phyloP scores from a whole-genome alignment of 106 monocot genomes.

The Narthecium ossifragum region DNA sequence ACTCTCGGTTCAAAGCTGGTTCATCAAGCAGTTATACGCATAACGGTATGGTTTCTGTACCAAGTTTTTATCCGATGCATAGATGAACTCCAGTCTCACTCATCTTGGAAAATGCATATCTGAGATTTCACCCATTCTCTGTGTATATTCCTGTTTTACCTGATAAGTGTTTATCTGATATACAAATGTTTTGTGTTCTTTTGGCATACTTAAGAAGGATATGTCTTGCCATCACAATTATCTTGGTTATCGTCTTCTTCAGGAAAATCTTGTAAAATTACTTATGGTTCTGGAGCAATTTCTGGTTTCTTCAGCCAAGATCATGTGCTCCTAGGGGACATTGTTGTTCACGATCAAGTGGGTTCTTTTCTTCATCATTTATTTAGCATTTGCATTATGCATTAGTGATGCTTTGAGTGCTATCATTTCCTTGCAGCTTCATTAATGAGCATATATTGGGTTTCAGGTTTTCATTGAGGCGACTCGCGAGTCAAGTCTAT shows the following conservation, averaged over 20 bases:
- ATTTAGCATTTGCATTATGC: slow-evolving; percentile 4
- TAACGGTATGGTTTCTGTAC: slow-evolving; percentile 35
- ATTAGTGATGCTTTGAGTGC: neutral
- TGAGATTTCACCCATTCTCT: too few species aligned
- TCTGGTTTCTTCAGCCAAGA: slow-evolving; percentile 69
- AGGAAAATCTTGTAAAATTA: slow-evolving; percentile 60
- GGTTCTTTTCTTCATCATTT: slow-evolving; percentile 1
- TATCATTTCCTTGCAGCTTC: neutral
- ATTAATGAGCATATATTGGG: neutral
- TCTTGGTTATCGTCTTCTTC: neutral
- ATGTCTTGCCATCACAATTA: neutral
- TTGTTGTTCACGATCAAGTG: slow-evolving; percentile 67
- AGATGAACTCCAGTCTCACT: too few species aligned
- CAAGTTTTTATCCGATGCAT: neutral
- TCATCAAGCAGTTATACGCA: slow-evolving; percentile 42
- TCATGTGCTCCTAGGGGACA: slow-evolving; percentile 45
- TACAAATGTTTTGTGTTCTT: too few species aligned
- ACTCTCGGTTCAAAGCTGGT: slow-evolving; percentile 38
- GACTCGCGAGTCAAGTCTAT: slow-evolving; percentile 51
- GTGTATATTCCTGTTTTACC: too few species aligned
- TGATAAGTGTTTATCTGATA: too few species aligned
- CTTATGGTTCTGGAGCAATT: slow-evolving; percentile 55
- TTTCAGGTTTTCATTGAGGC: slow-evolving; percentile 63
- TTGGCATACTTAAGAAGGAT: neutral
- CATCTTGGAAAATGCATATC: neutral